Percentiles rank a stretch among this genome's conserved stretches.
These are phyloP conservation scores for Hypomyces perniciosus DNA, from an alignment of 2,329 filamentous ascomycete species.

Conservation along the genomic window DNA sequence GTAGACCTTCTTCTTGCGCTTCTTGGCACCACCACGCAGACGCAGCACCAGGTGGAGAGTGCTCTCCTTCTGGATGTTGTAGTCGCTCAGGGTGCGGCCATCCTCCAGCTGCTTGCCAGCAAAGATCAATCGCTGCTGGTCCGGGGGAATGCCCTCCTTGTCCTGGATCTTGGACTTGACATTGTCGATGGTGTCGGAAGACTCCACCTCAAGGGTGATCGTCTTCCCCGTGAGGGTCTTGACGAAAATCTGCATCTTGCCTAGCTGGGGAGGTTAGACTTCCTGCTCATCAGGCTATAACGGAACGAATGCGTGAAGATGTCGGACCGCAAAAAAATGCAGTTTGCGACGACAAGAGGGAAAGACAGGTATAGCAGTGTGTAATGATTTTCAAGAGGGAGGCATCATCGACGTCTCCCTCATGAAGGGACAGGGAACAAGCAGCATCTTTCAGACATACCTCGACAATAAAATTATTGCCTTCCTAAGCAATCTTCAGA, in stretches of 20 bases:
- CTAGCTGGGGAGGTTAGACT: slow-evolving; percentile 43
- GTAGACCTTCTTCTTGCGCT: slow-evolving; percentile 99
- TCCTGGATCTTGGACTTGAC: slow-evolving; percentile 98
- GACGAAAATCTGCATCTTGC: slow-evolving; percentile 73
- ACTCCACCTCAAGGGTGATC: slow-evolving; percentile 99
- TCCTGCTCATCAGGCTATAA: background rate
- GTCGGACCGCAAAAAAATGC: slow-evolving; percentile 4
- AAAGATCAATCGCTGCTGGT: slow-evolving; percentile 99
- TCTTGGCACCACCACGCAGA: slow-evolving; percentile 98
- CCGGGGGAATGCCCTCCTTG: slow-evolving; percentile 99
- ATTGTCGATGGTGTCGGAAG: slow-evolving; percentile 99
- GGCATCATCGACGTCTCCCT: slow-evolving; percentile 25
- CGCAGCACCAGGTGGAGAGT: slow-evolving; percentile 97
- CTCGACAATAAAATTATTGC: slow-evolving; percentile 56
- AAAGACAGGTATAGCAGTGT: background rate
- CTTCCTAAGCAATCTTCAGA: slow-evolving; percentile 59
- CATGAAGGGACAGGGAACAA: slow-evolving; percentile 21
- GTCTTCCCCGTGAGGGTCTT: slow-evolving; percentile 98
- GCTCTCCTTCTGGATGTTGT: slow-evolving; percentile 99
- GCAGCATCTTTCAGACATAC: slow-evolving; percentile 53
- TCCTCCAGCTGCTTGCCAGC: slow-evolving; percentile 99
- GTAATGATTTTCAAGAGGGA: slow-evolving; percentile 26
- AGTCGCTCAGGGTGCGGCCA: slow-evolving; percentile 96
- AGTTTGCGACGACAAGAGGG: background rate
- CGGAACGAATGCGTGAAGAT: background rate